Conservation (phyloP, 1,284 basidiomycete genomes). For the Marasmius oreades region DNA sequence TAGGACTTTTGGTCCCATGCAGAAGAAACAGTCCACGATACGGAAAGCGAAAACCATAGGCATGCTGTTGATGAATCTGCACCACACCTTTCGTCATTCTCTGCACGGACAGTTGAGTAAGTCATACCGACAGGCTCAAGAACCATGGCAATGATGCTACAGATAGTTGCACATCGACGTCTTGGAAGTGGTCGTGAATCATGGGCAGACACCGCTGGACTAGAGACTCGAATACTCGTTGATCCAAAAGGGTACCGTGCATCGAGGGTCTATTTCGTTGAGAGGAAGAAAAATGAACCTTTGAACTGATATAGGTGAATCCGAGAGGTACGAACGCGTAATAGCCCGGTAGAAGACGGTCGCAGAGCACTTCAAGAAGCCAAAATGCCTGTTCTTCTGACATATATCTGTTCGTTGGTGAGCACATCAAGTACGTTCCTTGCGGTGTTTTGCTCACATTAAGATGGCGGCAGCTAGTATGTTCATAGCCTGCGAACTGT, state of each 20-base stretch:
- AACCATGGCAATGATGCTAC: constrained; percentile 99
- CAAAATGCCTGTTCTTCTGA: constrained; percentile 99
- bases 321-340: constrained; percentile 77
- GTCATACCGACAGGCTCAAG: constrained; percentile 71
- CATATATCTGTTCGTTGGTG: constrained; percentile 72
- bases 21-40: constrained; percentile 98
- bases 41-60: constrained; percentile 99
- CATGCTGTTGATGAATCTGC: constrained; percentile 96
- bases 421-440: constrained; percentile 9
- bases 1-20: constrained; percentile 97
- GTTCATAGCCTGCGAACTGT: constrained; percentile 78
- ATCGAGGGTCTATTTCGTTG: constrained; percentile 76
- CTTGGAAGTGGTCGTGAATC: constrained; percentile 91
- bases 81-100: not conserved
- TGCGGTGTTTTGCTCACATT: constrained; percentile 54
- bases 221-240: constrained; percentile 97
- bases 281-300: not conserved
- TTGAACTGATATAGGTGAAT: too few relatives aligned
- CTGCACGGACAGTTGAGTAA: not conserved
- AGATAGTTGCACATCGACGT: constrained; percentile 93
- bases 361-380: constrained; percentile 94
- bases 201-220: constrained; percentile 88
- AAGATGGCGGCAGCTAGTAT: constrained; percentile 90
- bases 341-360: constrained; percentile 93
- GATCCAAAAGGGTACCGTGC: constrained; percentile 97